Base-by-base conservation (phyloP, 768 basidiomycete genomes). In the Baorangia bicolor region DNA sequence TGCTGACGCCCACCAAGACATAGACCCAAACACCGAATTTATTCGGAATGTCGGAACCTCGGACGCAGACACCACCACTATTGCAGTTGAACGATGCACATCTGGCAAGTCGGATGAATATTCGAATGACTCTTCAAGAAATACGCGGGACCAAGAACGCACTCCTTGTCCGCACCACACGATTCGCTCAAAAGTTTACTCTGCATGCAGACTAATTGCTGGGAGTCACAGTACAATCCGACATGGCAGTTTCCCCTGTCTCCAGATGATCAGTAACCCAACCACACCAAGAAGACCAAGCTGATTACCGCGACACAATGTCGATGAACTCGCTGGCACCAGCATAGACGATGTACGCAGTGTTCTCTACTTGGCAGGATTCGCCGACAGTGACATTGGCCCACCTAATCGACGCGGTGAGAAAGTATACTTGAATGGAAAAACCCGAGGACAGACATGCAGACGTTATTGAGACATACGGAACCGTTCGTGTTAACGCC, bases 401-500 rank as follows among this genome's bases (percentile, higher is more conserved):
- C 80, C 82, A 93, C 80, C 90, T 92, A 58, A 11, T 14, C 34
- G 35, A 47, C 30, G 39, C 45, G 41, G 20, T 35, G 20, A 40
- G 23, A 10, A 59, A 34, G 43, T 12, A 16, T 20, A 8, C 25
- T 35, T 28, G 25, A 8, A 47, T 16, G 40, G 20, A 18, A 39
- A 28, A 14, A 30, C 2, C 8, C 28, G 7, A 38, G 33, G 23
- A 77, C 86, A 35, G 68, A 93, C 92, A 87, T 84, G 88, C 93
- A 94, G 4, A 79, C 69, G 65, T 85, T 87, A 65, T 92, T 89
- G 48, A 96, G 78, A 68, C 94, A 95, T 20, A 94, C 78, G 4
- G 90, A 83, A 28, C 92, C 92, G 64, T 95, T 92, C 58, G 85
- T 75, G 69, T 94, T 88, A 38, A 84, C 81, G 35, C 88, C 86